Conservation (phyloP, 2,329 filamentous ascomycete genomes). For the Uncinocarpus reesii region DNA sequence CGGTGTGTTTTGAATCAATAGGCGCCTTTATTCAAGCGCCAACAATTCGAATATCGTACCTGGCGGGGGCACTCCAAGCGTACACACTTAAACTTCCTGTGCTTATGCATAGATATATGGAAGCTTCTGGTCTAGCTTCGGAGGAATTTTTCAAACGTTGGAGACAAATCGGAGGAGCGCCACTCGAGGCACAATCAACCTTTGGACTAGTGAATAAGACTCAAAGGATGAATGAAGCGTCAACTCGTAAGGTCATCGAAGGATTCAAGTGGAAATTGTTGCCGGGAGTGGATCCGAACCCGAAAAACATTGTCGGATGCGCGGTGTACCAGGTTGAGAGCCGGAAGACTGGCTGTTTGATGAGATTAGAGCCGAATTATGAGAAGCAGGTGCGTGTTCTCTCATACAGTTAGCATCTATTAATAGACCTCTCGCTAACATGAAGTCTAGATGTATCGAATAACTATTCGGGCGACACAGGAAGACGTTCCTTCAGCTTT, state of each 20-base stretch:
- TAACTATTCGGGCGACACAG: slow-evolving; percentile 89
- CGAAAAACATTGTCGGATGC: slow-evolving; percentile 88
- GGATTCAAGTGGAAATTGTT: slow-evolving; percentile 87
- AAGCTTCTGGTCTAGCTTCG: slow-evolving; percentile 68
- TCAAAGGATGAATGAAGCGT: slow-evolving; percentile 57
- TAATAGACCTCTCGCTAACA: slow-evolving; percentile 14
- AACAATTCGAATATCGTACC: slow-evolving; percentile 86
- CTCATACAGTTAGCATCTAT: not conserved
- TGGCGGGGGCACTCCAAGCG: slow-evolving; percentile 85
- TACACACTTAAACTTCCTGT: slow-evolving; percentile 85
- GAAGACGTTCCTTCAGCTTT: slow-evolving; percentile 73
- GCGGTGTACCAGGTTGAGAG: slow-evolving; percentile 63
- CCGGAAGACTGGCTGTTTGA: slow-evolving; percentile 86
- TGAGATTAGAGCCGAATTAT: slow-evolving; percentile 92
- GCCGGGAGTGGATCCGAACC: slow-evolving; percentile 78
- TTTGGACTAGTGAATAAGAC: slow-evolving; percentile 56
- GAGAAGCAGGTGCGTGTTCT: slow-evolving; percentile 62
- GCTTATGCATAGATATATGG: slow-evolving; percentile 91
- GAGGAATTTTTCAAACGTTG: slow-evolving; percentile 99
- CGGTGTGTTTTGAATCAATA: slow-evolving; percentile 85
- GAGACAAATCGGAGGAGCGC: slow-evolving; percentile 90
- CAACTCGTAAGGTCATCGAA: slow-evolving; percentile 62
- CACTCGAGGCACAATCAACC: slow-evolving; percentile 78
- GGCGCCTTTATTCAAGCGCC: slow-evolving; percentile 72
- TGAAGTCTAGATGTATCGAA: slow-evolving; percentile 68